These are phyloP conservation scores for Colletotrichum sp. DNA, from an alignment of 2,329 filamentous ascomycete species.

Conservation along the genomic window DNA sequence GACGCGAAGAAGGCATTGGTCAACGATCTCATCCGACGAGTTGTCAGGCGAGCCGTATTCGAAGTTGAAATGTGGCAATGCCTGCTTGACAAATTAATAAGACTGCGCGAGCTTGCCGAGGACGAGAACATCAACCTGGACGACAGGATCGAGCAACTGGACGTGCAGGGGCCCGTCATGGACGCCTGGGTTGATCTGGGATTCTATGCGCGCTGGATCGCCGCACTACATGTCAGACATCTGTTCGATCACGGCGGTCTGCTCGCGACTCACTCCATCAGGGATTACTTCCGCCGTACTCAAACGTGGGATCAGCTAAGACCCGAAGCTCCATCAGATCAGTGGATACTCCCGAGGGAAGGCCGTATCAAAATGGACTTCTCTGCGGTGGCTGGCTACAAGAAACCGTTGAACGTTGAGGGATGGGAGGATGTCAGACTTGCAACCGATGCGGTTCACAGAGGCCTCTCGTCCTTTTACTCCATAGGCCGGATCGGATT, in stretches of 20 bases:
- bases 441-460: not conserved
- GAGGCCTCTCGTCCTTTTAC: not conserved
- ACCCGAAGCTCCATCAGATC: not conserved
- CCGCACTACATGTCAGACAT: not conserved
- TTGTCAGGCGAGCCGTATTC: not conserved
- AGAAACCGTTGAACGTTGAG: not conserved
- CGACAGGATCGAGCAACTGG: not conserved
- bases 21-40: slow-evolving; percentile 6
- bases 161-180: not conserved
- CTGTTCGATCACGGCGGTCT: not conserved
- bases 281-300: not conserved
- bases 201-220: not conserved
- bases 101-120: not conserved
- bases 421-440: not conserved
- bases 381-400: not conserved
- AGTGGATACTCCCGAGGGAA: not conserved
- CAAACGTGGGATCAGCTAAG: not conserved
- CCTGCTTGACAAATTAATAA: not conserved
- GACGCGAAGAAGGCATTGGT: slow-evolving; percentile 4
- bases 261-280: not conserved
- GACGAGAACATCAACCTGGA: not conserved
- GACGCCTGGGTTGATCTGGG: not conserved
- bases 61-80: not conserved
- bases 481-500: not conserved
- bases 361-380: not conserved